Evolutionary conservation across 768 basidiomycete species (phyloP), one percentile per base, ranked within the genome.

Genomic region (Leccinum broughii): DNA sequence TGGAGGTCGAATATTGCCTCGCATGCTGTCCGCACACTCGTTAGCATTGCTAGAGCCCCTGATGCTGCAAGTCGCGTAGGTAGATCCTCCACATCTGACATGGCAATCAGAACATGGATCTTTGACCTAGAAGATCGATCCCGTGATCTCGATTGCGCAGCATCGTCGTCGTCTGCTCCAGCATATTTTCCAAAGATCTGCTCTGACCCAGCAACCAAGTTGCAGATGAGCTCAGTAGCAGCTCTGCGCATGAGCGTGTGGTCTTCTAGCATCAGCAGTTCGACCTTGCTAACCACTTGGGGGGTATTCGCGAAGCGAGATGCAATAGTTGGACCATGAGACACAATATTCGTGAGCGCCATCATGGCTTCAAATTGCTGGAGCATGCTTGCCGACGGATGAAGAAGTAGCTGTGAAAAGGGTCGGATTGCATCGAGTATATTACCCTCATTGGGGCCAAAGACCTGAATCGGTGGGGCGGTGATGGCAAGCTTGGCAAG

Each of bases 341-440:
- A 95, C 0, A 96, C 88, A 48, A 98, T 77, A 71, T 99, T 99
- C 8, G 97, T 99, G 55, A 99, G 80, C 1, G 94, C 95, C 96
- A 98, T 98, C 66, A 95, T 79, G 4, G 87, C 86, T 73, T 99
- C 97, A 68, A 99, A 99, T 44, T 83, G 83, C 69, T 97, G 93
- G 6, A 98, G 77, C 35, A 90, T 82, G 51, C 76, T 87, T 9
- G 92, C 83, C 0, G 84, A 81, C 1, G 85, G 75, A 68, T 90
- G 86, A 44, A 85, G 82, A 37, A 98, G 79, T 57, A 97, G 77
- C 30, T 85, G 70, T 9, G 89, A 83, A 54, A 98, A 79, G 0
- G 95, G 95, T 2, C 88, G 83, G 58, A 97, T 85, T n/a, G 86
- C 86, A 70, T 98, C 93, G 68, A 88, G 85, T 34, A 90, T 80